A percentile compares a stretch with the other conserved stretches of the same genome.
Conservation (phyloP, 257 asterid genomes). For the Scutellaria galericulata region DNA sequence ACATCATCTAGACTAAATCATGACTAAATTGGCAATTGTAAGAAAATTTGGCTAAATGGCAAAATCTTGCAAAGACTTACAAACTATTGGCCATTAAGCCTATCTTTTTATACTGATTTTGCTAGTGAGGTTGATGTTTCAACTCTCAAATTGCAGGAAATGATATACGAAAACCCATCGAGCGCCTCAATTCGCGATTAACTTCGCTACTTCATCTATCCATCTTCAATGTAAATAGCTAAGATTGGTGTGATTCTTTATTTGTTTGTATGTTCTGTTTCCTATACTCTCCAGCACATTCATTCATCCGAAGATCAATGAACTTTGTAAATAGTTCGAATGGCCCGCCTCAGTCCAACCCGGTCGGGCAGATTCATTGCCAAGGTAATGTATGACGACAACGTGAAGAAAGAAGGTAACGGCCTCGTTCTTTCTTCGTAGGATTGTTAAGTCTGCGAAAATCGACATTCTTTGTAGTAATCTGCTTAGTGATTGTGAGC, state of each 20-base stretch:
- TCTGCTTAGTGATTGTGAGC: slow-evolving; percentile 32
- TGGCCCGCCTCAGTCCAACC: slow-evolving; percentile 23
- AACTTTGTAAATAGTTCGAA: slow-evolving; percentile 27
- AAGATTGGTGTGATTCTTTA: slow-evolving; percentile 28
- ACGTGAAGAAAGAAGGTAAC: slow-evolving; percentile 3
- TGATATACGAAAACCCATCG: slow-evolving; percentile 61
- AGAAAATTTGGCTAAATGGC: too few relatives aligned
- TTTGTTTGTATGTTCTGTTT: slow-evolving; percentile 12
- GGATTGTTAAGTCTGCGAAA: background rate
- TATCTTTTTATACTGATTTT: background rate
- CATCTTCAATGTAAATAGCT: slow-evolving; percentile 28
- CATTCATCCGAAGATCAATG: slow-evolving; percentile 21
- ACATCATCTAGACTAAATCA: too few relatives aligned
- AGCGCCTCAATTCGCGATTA: slow-evolving; percentile 23
- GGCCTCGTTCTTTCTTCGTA: background rate
- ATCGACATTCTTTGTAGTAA: background rate
- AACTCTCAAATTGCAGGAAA: slow-evolving; percentile 54
- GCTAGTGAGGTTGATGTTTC: slow-evolving; percentile 12
- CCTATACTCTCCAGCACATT: slow-evolving; percentile 25
- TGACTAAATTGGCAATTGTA: too few relatives aligned
- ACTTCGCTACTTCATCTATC: slow-evolving; percentile 1
- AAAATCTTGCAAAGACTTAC: too few relatives aligned
- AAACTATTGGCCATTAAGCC: too few relatives aligned
- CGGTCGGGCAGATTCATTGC: slow-evolving; percentile 9
- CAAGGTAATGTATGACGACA: slow-evolving; percentile 1